Percentiles rank a stretch among this genome's conserved stretches.
These are phyloP conservation scores for Circinella umbellata DNA, from an alignment of 371 early-diverging fungal genomes.

Conservation along the genomic window DNA sequence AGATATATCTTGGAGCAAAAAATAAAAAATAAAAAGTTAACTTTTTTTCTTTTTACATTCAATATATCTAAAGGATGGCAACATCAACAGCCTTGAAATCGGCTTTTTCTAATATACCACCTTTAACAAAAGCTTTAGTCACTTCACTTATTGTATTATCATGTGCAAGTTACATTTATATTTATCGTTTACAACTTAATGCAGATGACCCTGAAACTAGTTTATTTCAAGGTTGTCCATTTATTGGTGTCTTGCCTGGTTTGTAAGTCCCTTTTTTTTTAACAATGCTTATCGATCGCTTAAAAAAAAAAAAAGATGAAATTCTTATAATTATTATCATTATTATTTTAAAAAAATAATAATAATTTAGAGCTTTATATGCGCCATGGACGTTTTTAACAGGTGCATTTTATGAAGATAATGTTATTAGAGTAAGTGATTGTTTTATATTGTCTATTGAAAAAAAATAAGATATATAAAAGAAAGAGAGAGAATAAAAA, in stretches of 20 bases:
- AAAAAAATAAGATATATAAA: too few species aligned
- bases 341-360: too few species aligned
- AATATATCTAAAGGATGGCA: conserved; percentile 7
- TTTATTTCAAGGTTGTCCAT: conserved; percentile 30
- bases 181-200: conserved; percentile 29
- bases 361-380: conserved; percentile 30
- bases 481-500: too few species aligned
- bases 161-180: conserved; percentile 31
- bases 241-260: conserved; percentile 54
- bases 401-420: conserved; percentile 48
- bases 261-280: conserved; percentile 29
- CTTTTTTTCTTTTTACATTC: not conserved
- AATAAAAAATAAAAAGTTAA: not conserved
- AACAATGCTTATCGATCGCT: not conserved
- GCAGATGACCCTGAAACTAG: conserved; percentile 26
- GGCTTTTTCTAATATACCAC: conserved; percentile 43
- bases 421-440: conserved; percentile 37
- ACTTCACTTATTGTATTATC: conserved; percentile 34
- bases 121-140: conserved; percentile 46
- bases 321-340: too few species aligned
- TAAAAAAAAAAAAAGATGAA: too few species aligned
- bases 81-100: conserved; percentile 23
- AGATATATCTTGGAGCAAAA: too few species aligned
- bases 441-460: too few species aligned
- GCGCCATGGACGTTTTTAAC: conserved; percentile 55